Evolutionary conservation across 441 rosid genomes (phyloP).

Genomic region (Pelargonium myrrhifolium): DNA sequence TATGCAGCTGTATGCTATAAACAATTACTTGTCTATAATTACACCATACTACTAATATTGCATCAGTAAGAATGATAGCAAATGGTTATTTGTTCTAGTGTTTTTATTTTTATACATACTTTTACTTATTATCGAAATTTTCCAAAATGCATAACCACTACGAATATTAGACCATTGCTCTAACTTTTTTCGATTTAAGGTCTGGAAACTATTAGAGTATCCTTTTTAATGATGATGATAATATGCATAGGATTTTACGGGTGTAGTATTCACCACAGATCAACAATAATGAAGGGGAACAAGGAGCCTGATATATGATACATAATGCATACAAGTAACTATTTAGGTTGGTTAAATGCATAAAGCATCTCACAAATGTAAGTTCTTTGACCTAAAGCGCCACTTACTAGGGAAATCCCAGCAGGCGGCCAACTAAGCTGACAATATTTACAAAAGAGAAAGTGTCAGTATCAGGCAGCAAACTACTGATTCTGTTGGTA

Average conservation of each 20-base stretch:
- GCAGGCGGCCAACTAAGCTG: too few species aligned
- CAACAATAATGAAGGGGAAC: neutral
- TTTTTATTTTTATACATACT: too few species aligned
- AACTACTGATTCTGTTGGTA: too few species aligned
- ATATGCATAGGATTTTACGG: neutral
- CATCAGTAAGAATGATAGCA: neutral
- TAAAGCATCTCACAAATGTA: neutral
- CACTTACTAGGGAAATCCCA: neutral
- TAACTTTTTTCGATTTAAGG: neutral
- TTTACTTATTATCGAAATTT: neutral
- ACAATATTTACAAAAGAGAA: too few species aligned
- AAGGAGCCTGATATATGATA: neutral
- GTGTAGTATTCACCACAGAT: neutral
- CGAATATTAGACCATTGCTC: neutral
- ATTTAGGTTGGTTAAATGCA: neutral
- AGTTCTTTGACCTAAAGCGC: neutral
- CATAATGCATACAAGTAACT: neutral
- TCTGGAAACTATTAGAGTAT: neutral
- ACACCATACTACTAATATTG: neutral
- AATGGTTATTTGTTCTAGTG: neutral
- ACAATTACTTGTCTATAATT: neutral
- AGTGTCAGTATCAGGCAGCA: too few species aligned
- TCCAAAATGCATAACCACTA: neutral
- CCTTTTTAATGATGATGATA: neutral
- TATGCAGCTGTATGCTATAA: conserved; percentile 4